Base-by-base conservation (phyloP, 495 filamentous ascomycete genomes). In the Penicillium angulare region DNA sequence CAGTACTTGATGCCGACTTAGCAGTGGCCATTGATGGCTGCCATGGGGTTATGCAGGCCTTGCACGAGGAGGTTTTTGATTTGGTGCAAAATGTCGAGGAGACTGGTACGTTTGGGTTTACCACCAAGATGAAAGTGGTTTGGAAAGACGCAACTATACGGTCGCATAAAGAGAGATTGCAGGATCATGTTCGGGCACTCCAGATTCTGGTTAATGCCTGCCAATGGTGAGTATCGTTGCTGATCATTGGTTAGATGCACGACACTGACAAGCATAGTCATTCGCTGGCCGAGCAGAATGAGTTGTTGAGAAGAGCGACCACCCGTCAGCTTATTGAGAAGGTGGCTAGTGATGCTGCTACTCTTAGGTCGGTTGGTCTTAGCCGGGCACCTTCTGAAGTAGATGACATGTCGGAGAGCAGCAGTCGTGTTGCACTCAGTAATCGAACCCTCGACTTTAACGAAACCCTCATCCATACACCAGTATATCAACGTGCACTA, bases 131-230 rank as follows among this genome's bases (percentile, higher is more conserved):
- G 27, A 66, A 57, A 52, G 51, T 67, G 4, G 52, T 65, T 7
- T 77, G 75, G 73, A 76, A 69, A 36, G 73, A 75, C 42, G 67
- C 69, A n/a, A 57, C 52, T 6, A 75, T 77, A 66, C 62, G 55
- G 47, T 67, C 55, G 12, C 71, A 75, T 43, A 60, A 71, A 45
- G 62, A 67, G n/a, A 67, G 65, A 33, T 47, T 79, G 17, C 66
- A 59, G 9, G 59, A 64, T 16, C 74, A 79, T 38, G 61, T 73
- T 15, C 51, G 61, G 32, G 75, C 75, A 7, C 53, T 78, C 20
- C 73, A 77, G 43, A 51, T 78, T 12, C 46, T 78, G 40, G 55
- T 78, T 8, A 66, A 73, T 41, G 74, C 71, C n/a, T 69, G 62
- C 38, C 66, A 72, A 55, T 76, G 73, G 74, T 77, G 50, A 61